These are phyloP conservation scores for Emmonsiellopsis sp. DNA, from an alignment of 2,329 filamentous ascomycete species.

Conservation along the genomic window DNA sequence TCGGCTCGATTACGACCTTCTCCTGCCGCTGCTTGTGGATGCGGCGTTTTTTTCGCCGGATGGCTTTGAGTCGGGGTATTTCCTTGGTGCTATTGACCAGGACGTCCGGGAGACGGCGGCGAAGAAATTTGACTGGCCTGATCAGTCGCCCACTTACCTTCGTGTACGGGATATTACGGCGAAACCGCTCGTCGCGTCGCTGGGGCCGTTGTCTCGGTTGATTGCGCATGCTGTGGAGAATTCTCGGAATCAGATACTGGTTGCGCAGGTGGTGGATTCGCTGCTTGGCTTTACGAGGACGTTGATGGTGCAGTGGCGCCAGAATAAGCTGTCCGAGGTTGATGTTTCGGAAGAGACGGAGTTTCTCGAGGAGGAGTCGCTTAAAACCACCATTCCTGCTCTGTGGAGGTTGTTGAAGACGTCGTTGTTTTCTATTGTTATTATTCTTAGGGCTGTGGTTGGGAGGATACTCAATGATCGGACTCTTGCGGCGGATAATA, in stretches of 20 bases:
- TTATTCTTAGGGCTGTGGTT: slow-evolving; percentile 64
- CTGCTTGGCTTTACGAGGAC: slow-evolving; percentile 58
- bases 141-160: slow-evolving; percentile 47
- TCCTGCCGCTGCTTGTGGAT: slow-evolving; percentile 62
- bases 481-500: slow-evolving; percentile 43
- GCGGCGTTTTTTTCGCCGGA: slow-evolving; percentile 61
- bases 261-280: slow-evolving; percentile 45
- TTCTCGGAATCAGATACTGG: slow-evolving; percentile 36
- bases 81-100: slow-evolving; percentile 59
- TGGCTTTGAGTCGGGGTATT: slow-evolving; percentile 67
- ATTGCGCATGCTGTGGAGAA: slow-evolving; percentile 55
- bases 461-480: slow-evolving; percentile 54
- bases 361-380: slow-evolving; percentile 56
- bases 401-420: slow-evolving; percentile 70
- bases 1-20: slow-evolving; percentile 55
- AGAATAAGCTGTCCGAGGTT: slow-evolving; percentile 63
- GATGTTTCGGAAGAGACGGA: slow-evolving; percentile 58
- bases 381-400: slow-evolving; percentile 57
- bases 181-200: slow-evolving; percentile 49
- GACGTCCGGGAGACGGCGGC: slow-evolving; percentile 52
- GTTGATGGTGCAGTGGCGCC: slow-evolving; percentile 63
- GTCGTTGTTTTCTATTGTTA: slow-evolving; percentile 65
- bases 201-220: slow-evolving; percentile 55
- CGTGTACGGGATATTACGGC: slow-evolving; percentile 48
- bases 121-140: slow-evolving; percentile 58